These are phyloP conservation scores for Schizochytrium sp. DNA, from an alignment of 108 stramenopile genomes.

Conservation along the genomic window DNA sequence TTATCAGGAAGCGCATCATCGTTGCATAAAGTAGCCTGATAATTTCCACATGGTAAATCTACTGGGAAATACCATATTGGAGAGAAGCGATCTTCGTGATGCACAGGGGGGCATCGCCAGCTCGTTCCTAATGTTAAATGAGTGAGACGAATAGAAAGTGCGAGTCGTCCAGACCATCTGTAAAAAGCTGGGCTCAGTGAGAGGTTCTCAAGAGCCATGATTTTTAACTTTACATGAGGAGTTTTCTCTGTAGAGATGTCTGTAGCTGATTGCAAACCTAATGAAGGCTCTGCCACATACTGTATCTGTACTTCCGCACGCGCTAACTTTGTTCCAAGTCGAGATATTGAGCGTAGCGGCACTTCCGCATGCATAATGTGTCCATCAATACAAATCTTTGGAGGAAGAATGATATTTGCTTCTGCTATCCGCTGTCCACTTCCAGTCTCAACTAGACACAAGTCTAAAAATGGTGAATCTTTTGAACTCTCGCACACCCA, in stretches of 20 bases:
- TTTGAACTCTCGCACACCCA: background rate
- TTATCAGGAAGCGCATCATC: background rate
- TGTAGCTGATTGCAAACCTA: too few relatives aligned
- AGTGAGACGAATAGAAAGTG: background rate
- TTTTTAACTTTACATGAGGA: too few relatives aligned
- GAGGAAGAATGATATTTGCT: background rate
- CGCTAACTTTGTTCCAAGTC: too few relatives aligned
- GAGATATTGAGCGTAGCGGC: background rate
- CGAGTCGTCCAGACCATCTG: background rate
- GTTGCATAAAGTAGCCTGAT: conserved; percentile 2
- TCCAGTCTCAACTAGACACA: background rate
- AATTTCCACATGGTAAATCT: background rate
- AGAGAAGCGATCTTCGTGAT: background rate
- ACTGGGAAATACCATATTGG: background rate
- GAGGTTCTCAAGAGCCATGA: background rate
- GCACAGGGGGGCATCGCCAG: background rate
- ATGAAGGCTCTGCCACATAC: too few relatives aligned
- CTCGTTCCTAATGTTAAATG: background rate
- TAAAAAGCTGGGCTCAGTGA: background rate
- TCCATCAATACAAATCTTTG: background rate
- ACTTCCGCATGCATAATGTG: conserved; percentile 25
- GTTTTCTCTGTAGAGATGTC: too few relatives aligned
- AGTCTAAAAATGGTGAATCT: background rate
- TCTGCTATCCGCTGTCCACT: background rate
- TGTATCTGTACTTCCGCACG: too few relatives aligned